Percentiles rank a stretch among this genome's conserved stretches.
These are phyloP conservation scores for Eudorina sp. DNA, from an alignment of 139 green algal genomes.

Conservation along the genomic window DNA sequence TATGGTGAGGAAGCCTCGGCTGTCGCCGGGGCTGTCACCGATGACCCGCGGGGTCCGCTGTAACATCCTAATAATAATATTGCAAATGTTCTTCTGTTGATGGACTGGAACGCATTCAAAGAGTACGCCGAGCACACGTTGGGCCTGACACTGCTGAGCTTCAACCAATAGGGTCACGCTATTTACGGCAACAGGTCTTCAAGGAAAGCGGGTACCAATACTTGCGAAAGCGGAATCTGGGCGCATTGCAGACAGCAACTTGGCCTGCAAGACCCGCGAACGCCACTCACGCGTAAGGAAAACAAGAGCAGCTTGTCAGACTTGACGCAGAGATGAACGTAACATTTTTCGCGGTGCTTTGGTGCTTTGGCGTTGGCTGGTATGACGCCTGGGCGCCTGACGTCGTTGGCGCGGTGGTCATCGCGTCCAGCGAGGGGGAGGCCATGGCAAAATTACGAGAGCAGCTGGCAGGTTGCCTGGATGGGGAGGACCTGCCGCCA, in stretches of 20 bases:
- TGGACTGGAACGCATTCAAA: slow-evolving; percentile 12
- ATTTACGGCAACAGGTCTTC: not conserved
- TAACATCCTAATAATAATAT: too few species aligned
- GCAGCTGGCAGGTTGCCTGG: slow-evolving; percentile 32
- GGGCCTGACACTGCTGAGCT: not conserved
- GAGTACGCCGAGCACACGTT: not conserved
- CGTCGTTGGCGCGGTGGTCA: slow-evolving; percentile 24
- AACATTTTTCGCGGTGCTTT: not conserved
- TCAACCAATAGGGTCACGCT: not conserved
- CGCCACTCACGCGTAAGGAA: not conserved
- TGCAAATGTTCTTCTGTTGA: too few species aligned
- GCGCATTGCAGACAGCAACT: not conserved
- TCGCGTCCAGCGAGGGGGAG: slow-evolving; percentile 20
- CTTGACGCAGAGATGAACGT: not conserved
- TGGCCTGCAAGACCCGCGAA: not conserved
- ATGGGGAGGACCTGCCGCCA: not conserved
- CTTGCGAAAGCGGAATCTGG: not conserved
- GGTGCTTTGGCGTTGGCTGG: slow-evolving; percentile 14
- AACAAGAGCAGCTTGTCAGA: not conserved
- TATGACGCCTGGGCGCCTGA: slow-evolving; percentile 35
- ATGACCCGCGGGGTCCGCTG: too few species aligned
- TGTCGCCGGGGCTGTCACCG: too few species aligned
- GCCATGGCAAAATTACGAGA: slow-evolving; percentile 5
- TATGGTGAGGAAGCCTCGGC: too few species aligned
- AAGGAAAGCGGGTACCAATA: not conserved